Base-by-base conservation (phyloP, 169 alveolate species). In the Eimeria maxima region DNA sequence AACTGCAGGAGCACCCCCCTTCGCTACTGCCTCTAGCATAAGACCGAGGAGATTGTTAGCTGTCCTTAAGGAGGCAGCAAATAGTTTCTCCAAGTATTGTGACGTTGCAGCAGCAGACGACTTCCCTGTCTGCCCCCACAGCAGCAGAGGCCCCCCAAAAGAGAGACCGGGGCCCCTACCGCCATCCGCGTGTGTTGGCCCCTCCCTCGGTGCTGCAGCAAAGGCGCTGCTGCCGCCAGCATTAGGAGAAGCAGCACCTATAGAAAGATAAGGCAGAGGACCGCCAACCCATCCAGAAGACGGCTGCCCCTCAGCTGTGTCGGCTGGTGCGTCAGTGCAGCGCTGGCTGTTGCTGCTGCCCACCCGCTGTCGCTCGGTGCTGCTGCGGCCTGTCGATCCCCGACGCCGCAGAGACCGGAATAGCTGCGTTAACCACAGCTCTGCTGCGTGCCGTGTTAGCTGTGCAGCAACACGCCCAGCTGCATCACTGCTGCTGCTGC, bases 371-470 rank as follows among this genome's bases (percentile, higher is more conserved):
- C 65, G 16, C 38, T 45, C 65, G 89, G 6, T 24, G 89, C 57
- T 42, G 50, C 16, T 45, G 92, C 55, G 73, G 92, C 24, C 74
- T 38, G 45, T 14, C 1, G 60, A 20, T 11, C 81, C 22, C 42
- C 65, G 69, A 16, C 11, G 84, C 38, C n/a, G 95, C 47, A 89
- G 83, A 33, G 24, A 29, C 24, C 83, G 14, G 73, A 74, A 50
- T 20, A 92, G 81, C n/a, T 65, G 84, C 91, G 33, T 10, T 8
- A 92, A 55, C 95, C 90, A 76, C 60, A 42, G 20, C 67, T 92
- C 81, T 3, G 95, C 91, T n/a, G 96, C 96, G 18, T 78, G 96
- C 38, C 96, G 86, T 4, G 96, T 92, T 50, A 93, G n/a, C 42
- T 78, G 76, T 5, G 93, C 96, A 27, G 96, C 88, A 18, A 93